Evolutionary conservation across 2,329 filamentous ascomycete genomes (phyloP).

Genomic region (Pyrenochaeta sp.): DNA sequence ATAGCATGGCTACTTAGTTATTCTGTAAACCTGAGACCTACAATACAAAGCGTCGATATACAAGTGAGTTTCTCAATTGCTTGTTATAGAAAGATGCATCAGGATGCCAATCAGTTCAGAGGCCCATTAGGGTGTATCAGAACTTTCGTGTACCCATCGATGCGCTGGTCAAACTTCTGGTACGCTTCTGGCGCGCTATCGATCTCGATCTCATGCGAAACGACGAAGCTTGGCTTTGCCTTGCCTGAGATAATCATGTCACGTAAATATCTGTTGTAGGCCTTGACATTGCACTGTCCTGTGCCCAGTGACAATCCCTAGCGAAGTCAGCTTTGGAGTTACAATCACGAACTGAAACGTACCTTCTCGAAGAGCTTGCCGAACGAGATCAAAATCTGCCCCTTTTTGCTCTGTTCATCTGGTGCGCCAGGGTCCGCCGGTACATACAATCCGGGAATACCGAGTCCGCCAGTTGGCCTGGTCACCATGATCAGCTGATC

Average conservation of each 20-base stretch:
- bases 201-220: conserved; percentile 70
- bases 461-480: conserved; percentile 67
- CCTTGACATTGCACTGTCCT: conserved; percentile 72
- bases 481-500: conserved; percentile 72
- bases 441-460: conserved; percentile 65
- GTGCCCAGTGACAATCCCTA: conserved; percentile 68
- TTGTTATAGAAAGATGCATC: too few relatives aligned
- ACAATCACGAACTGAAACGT: neutral
- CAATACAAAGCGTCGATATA: too few relatives aligned
- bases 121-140: conserved; percentile 70
- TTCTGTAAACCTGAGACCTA: too few relatives aligned
- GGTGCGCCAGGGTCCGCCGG: conserved; percentile 68
- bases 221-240: conserved; percentile 72
- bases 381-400: conserved; percentile 59
- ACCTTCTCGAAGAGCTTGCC: conserved; percentile 69
- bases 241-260: conserved; percentile 71
- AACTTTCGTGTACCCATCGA: conserved; percentile 74
- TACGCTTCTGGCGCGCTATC: conserved; percentile 69
- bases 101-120: neutral
- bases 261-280: conserved; percentile 71
- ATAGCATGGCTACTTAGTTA: too few relatives aligned
- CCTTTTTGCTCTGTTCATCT: too few relatives aligned
- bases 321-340: conserved; percentile 9
- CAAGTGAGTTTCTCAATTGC: too few relatives aligned
- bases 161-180: conserved; percentile 71